Base-by-base conservation (phyloP, 495 filamentous ascomycete genomes). In the Neurospora sp. region DNA sequence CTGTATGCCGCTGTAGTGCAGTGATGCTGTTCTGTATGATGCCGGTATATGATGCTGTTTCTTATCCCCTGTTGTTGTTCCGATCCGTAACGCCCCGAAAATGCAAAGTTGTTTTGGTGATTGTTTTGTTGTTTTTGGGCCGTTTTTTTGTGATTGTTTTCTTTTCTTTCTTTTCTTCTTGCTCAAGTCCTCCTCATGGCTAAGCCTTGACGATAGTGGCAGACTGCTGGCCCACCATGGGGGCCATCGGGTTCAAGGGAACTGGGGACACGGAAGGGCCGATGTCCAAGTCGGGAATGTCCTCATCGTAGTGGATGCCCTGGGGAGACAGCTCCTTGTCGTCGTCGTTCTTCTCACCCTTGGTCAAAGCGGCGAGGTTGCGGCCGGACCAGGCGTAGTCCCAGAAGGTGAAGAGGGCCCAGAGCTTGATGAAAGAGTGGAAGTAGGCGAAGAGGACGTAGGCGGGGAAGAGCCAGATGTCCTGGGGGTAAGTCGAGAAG, bases 371-470 rank as follows among this genome's bases (percentile, higher is more conserved):
- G 54, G 27, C 14, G 54, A 80, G 73, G 20, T 76, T 70, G 14
- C 81, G 73, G 11, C 81, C 81, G 39, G 72, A 74, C 81, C 81
- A 82, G 16, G 66, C 18, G 72, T 72, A 75, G 70, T 81, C 76
- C 74, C 75, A 83, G 73, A 86, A 81, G 40, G 89, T 91, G 12
- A 90, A 75, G 70, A 89, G 76, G 1, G 89, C 88, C 76, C 87
- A 88, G n/a, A 90, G 71, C 81, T 91, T 92, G 81, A 92, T 87
- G 44, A 89, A 74, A 44, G 83, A 83, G 75, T 92, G 90, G 72
- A 88, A 84, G 78, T 90, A 92, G 16, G 83, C 87, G 78, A 91
- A 92, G 14, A 82, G 35, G 44, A 90, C 81, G 62, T 86, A 86
- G 1, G 85, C 81, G 2, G 86, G 88, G 31, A 92, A 79, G 76